Evolutionary conservation across 2,329 filamentous ascomycete genomes (phyloP).

Genomic region (Microascus cirrosus): DNA sequence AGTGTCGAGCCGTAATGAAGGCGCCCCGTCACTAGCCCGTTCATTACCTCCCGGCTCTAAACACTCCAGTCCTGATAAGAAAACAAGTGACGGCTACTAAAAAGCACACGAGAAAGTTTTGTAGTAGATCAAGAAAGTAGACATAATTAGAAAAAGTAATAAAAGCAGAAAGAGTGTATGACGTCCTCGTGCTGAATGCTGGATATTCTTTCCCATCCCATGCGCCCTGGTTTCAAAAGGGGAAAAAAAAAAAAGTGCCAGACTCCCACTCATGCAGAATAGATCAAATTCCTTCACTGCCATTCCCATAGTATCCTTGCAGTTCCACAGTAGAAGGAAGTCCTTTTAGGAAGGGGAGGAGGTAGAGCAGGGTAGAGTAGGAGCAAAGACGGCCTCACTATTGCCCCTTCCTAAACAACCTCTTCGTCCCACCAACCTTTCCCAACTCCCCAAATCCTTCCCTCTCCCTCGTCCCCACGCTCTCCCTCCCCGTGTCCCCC

Average conservation of each 20-base stretch:
- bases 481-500: neutral
- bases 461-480: neutral
- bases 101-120: neutral
- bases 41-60: no score
- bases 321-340: neutral
- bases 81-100: neutral
- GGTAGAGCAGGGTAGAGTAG: neutral
- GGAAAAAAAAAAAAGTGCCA: neutral
- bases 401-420: conserved; percentile 47
- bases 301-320: neutral
- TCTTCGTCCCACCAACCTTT: conserved; percentile 61
- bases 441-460: conserved; percentile 54
- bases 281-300: neutral
- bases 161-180: neutral
- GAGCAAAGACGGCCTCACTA: neutral
- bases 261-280: neutral
- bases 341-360: neutral
- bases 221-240: neutral
- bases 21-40: no score
- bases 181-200: neutral
- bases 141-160: neutral
- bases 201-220: neutral
- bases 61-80: no score
- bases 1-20: no score
- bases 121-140: neutral